phyloP scores from a whole-genome alignment of 306 rosid genomes.

The Vicia sativa region DNA sequence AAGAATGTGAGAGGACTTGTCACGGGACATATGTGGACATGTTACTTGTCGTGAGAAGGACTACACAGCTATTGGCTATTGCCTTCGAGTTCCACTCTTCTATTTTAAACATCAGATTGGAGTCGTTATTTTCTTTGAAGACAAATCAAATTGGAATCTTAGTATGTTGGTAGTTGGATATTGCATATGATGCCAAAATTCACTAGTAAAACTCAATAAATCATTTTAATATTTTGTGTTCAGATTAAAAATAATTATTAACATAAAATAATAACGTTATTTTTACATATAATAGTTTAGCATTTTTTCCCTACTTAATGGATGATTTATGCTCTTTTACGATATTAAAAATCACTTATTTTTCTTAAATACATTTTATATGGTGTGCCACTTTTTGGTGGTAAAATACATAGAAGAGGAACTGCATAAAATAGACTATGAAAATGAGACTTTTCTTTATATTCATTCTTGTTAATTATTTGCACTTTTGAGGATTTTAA shows the following conservation, averaged over 20 bases:
- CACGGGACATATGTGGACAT: background rate
- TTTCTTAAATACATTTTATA: no score
- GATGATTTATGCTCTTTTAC: background rate
- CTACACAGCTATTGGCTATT: background rate
- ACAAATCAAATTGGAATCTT: no score
- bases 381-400: no score
- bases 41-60: background rate
- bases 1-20: background rate
- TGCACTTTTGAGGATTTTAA: no score
- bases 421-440: no score
- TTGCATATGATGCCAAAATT: background rate
- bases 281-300: background rate
- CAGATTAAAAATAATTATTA: no score
- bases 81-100: background rate
- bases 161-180: no score
- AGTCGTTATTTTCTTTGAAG: background rate
- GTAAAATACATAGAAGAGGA: no score
- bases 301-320: background rate
- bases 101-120: background rate
- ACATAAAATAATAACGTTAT: background rate
- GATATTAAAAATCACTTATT: background rate
- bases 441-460: no score
- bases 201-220: background rate
- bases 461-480: no score
- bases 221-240: no score